Evolutionary conservation across 2,329 filamentous ascomycete species (phyloP).

Genomic region (Xylaria sp.): DNA sequence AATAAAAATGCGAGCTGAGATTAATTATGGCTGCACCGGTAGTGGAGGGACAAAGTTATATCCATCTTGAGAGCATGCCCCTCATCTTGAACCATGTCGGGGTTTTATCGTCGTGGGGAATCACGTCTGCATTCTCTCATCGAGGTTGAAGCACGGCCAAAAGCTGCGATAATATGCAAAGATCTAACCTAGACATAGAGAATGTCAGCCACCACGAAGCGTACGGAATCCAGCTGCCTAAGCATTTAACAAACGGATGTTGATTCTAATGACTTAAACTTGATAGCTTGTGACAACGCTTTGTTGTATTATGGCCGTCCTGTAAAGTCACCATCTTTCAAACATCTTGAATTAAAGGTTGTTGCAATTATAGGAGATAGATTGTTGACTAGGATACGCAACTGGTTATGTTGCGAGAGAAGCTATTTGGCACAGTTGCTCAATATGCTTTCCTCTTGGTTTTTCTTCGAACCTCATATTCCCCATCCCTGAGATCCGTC

Average conservation of each 20-base stretch:
- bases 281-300: neutral
- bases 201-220: neutral
- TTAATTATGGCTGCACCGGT: too few relatives aligned
- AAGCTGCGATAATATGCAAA: neutral
- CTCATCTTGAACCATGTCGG: too few relatives aligned
- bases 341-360: neutral
- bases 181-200: neutral
- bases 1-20: too few relatives aligned
- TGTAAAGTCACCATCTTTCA: neutral
- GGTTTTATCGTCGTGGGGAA: too few relatives aligned
- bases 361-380: constrained; percentile 34
- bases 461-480: constrained; percentile 33
- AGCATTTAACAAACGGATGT: neutral
- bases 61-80: too few relatives aligned
- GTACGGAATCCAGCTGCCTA: neutral
- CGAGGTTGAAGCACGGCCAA: too few relatives aligned
- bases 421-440: constrained; percentile 11
- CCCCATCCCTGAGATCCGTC: constrained; percentile 39
- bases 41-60: too few relatives aligned
- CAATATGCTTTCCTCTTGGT: constrained; percentile 23
- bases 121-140: too few relatives aligned
- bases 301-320: neutral
- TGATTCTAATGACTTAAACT: neutral
- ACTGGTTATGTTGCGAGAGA: constrained; percentile 8
- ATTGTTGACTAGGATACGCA: constrained; percentile 31